These are phyloP conservation scores for Blastobotrys mokoenaii DNA, from an alignment of 805 yeast genomes.

Conservation along the genomic window DNA sequence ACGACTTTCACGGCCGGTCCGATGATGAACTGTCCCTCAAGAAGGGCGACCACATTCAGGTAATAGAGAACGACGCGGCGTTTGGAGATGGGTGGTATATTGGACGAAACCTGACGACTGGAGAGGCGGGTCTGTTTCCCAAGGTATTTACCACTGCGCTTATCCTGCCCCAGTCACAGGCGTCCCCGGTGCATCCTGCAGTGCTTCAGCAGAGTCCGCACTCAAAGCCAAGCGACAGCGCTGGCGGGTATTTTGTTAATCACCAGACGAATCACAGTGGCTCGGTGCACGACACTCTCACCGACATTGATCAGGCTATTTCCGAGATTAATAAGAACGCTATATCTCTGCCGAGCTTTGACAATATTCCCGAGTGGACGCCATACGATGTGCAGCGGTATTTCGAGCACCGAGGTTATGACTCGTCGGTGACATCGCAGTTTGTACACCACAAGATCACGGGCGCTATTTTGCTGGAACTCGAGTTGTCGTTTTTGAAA, in stretches of 20 bases:
- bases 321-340: conserved; percentile 19
- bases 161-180: conserved; percentile 8
- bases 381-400: conserved; percentile 80
- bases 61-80: conserved; percentile 86
- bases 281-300: conserved; percentile 22
- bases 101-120: conserved; percentile 61
- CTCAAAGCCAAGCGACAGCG: not conserved
- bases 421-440: conserved; percentile 61
- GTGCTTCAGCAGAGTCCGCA: conserved; percentile 1
- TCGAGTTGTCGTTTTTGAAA: conserved; percentile 78
- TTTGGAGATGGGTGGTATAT: conserved; percentile 97
- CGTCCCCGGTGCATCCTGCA: not conserved
- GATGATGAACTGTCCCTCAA: conserved; percentile 81
- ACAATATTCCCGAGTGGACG: conserved; percentile 48
- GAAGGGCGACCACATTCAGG: conserved; percentile 80
- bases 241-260: not conserved
- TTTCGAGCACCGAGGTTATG: conserved; percentile 67
- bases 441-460: conserved; percentile 84
- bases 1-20: conserved; percentile 77
- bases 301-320: conserved; percentile 35
- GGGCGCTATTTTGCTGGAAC: conserved; percentile 75
- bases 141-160: conserved; percentile 67
- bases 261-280: not conserved
- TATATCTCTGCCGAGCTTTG: conserved; percentile 10
- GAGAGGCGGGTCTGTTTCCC: conserved; percentile 82